Conservation (phyloP, 164 flowering plant species). For the Santalum album region DNA sequence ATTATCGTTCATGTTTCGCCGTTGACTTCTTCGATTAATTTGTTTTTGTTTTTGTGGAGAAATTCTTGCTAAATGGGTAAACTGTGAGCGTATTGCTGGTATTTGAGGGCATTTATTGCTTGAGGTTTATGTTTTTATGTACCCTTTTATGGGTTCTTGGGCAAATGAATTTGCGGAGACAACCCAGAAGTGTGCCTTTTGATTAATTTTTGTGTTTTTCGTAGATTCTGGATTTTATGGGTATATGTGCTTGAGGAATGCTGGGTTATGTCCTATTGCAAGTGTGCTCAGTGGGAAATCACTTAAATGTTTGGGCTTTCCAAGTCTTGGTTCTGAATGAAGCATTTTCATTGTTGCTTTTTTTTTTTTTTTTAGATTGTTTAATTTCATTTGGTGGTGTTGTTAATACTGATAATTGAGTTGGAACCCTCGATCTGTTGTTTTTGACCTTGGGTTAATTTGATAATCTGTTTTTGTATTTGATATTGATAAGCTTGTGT, state of each 20-base stretch:
- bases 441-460: not conserved
- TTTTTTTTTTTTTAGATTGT: no score
- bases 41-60: conserved; percentile 1
- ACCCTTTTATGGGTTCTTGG: not conserved
- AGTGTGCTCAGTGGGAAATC: not conserved
- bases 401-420: no score
- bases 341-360: no score
- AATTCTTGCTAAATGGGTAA: conserved; percentile 6
- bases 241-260: no score
- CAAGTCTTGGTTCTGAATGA: no score
- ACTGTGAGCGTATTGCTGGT: not conserved
- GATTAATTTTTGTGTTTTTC: not conserved
- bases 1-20: not conserved
- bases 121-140: not conserved
- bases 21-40: not conserved
- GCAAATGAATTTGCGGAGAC: not conserved
- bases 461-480: not conserved
- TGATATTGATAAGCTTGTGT: not conserved
- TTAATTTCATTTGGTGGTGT: no score
- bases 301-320: not conserved
- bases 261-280: no score
- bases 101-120: not conserved
- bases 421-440: not conserved
- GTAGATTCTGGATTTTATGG: not conserved
- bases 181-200: no score